Evolutionary conservation across 371 early-diverging fungal genomes (phyloP).

Genomic region (Mortierella sp.): DNA sequence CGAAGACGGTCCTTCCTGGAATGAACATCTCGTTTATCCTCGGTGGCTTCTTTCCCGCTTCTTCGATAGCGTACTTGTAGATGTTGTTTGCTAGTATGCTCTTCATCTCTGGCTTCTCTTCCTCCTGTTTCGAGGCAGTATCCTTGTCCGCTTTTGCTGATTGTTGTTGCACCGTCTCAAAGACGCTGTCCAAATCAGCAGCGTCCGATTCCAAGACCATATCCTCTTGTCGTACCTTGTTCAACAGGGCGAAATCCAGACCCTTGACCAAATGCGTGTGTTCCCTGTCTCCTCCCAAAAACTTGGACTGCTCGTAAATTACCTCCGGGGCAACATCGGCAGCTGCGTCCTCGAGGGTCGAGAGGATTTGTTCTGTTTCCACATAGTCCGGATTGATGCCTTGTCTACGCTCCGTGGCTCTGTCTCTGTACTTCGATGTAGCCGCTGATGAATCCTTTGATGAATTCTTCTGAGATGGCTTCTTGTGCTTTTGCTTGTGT

Average conservation of each 20-base stretch:
- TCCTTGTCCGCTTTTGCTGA: slow-evolving; percentile 25
- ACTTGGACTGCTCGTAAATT: slow-evolving; percentile 86
- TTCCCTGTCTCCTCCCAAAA: slow-evolving; percentile 85
- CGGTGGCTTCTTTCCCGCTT: slow-evolving; percentile 52
- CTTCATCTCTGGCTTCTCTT: slow-evolving; percentile 40
- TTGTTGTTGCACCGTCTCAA: slow-evolving; percentile 48
- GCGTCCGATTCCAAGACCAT: slow-evolving; percentile 22
- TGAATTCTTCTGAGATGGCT: slow-evolving; percentile 16
- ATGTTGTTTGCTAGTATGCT: slow-evolving; percentile 55
- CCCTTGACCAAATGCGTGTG: slow-evolving; percentile 95
- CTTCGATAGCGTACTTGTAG: slow-evolving; percentile 56
- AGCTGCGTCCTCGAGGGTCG: slow-evolving; percentile 47
- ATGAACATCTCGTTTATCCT: slow-evolving; percentile 77
- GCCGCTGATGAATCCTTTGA: slow-evolving; percentile 25
- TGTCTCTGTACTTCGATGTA: slow-evolving; percentile 78
- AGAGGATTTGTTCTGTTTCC: slow-evolving; percentile 63
- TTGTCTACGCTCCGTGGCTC: slow-evolving; percentile 89
- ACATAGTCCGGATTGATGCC: slow-evolving; percentile 68
- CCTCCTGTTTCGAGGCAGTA: neutral
- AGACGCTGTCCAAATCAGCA: slow-evolving; percentile 44
- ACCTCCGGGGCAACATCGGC: slow-evolving; percentile 60
- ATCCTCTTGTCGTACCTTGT: slow-evolving; percentile 68
- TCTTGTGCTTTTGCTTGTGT: slow-evolving; percentile 33
- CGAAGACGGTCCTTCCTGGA: slow-evolving; percentile 85
- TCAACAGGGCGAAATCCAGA: slow-evolving; percentile 84